Percentiles rank a stretch among this genome's conserved stretches.
These are phyloP conservation scores for Curvularia spicifera DNA, from an alignment of 2,329 filamentous ascomycete species.

Conservation along the genomic window DNA sequence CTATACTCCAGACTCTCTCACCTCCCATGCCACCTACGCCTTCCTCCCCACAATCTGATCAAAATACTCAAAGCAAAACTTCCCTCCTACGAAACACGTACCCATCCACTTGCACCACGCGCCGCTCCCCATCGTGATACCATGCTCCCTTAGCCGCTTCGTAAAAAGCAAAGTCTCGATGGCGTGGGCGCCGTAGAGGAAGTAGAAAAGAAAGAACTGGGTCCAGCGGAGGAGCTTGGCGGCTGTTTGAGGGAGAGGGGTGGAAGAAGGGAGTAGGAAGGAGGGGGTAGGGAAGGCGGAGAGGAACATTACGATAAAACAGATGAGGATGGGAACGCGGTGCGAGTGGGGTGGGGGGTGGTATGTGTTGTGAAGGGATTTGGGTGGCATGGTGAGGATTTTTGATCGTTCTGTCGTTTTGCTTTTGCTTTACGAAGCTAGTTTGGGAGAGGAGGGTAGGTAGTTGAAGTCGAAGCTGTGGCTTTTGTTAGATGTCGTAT, in stretches of 20 bases:
- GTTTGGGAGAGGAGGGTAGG: no score
- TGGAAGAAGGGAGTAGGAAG: constrained; percentile 21
- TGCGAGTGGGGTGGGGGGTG: constrained; percentile 20
- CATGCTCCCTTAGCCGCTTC: constrained; percentile 22
- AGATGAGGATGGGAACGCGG: constrained; percentile 31
- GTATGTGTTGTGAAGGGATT: constrained; percentile 31
- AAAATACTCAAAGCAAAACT: constrained; percentile 33
- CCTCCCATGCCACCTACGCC: not conserved
- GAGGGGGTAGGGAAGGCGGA: constrained; percentile 28
- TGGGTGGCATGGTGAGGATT: constrained; percentile 18
- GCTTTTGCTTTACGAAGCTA: no score
- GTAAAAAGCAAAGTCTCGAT: constrained; percentile 32
- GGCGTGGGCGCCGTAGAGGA: constrained; percentile 31
- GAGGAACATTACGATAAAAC: constrained; percentile 35
- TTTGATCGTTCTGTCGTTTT: not conserved
- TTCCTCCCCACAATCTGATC: constrained; percentile 19
- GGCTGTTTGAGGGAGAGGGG: constrained; percentile 4
- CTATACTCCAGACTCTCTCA: no score
- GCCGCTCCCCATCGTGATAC: constrained; percentile 22
- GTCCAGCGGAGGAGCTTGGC: constrained; percentile 28
- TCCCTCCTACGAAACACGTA: constrained; percentile 34
- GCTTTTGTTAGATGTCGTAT: not conserved
- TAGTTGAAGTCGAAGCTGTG: not conserved
- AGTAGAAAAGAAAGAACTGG: constrained; percentile 32
- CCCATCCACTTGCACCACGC: constrained; percentile 36